Percentiles rank a stretch among this genome's conserved stretches.
Conservation (phyloP, 208 protist genomes). For the Endotrypanum monterogeii region DNA sequence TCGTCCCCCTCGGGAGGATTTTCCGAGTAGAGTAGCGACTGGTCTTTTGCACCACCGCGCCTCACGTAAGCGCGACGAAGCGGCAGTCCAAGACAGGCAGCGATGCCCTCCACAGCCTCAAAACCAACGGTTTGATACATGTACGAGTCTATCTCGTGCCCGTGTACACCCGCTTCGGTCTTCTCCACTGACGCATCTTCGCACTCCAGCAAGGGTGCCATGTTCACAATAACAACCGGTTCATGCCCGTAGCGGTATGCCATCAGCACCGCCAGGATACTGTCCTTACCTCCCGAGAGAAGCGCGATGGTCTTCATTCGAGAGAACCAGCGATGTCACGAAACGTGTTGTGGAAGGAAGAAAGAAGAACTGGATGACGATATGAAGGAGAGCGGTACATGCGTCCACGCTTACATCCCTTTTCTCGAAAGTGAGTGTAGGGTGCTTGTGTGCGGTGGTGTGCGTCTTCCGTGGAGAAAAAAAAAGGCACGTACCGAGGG, state of each 20-base stretch:
- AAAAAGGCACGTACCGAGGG: too few species aligned
- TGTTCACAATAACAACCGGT: conserved; percentile 96
- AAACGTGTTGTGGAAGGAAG: neutral
- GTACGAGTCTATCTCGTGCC: conserved; percentile 97
- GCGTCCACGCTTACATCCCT: neutral
- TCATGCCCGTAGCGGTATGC: conserved; percentile 96
- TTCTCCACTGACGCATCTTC: neutral
- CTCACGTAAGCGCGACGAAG: conserved; percentile 85
- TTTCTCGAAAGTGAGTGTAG: neutral
- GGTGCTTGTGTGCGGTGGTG: too few species aligned
- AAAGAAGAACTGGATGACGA: neutral
- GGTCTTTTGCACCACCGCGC: conserved; percentile 67
- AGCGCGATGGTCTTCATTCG: conserved; percentile 97
- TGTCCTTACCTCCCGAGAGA: conserved; percentile 99
- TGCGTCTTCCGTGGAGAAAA: too few species aligned
- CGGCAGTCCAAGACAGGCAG: conserved; percentile 92
- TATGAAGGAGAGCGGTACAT: neutral
- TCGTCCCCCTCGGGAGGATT: conserved; percentile 90
- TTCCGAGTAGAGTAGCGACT: conserved; percentile 85
- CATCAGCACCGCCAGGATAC: conserved; percentile 92
- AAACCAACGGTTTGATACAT: conserved; percentile 99
- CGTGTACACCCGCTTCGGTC: conserved; percentile 20
- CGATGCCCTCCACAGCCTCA: conserved; percentile 88
- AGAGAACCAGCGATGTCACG: too few species aligned
- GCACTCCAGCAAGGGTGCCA: conserved; percentile 45